Conservation (phyloP, 1,139 yeast genomes). For the Geotrichum restrictum region DNA sequence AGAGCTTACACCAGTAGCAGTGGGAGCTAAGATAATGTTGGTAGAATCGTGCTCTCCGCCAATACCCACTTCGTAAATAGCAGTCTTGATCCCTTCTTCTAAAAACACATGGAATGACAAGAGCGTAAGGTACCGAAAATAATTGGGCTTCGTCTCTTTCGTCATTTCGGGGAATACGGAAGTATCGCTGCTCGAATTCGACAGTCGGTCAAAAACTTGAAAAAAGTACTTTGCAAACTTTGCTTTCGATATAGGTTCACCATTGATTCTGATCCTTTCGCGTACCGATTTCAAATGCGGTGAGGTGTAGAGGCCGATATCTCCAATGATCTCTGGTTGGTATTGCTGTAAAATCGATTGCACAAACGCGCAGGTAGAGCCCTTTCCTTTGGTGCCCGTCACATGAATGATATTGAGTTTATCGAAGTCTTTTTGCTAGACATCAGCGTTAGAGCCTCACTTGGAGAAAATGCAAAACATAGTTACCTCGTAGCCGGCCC, state of each 20-base stretch:
- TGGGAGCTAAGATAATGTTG: conserved; percentile 73
- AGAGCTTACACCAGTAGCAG: conserved; percentile 80
- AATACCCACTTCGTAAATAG: conserved; percentile 95
- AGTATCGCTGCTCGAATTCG: conserved; percentile 54
- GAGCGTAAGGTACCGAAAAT: conserved; percentile 84
- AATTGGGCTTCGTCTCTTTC: conserved; percentile 76
- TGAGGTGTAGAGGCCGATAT: conserved; percentile 87
- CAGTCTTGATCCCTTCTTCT: conserved; percentile 83
- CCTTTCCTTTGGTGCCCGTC: conserved; percentile 98
- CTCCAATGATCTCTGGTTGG: conserved; percentile 36
- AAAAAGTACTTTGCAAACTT: conserved; percentile 84
- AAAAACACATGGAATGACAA: conserved; percentile 86
- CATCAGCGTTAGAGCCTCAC: conserved; percentile 28
- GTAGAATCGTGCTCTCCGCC: conserved; percentile 98
- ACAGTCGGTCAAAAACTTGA: conserved; percentile 84
- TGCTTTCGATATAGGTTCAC: conserved; percentile 74
- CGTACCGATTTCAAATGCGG: conserved; percentile 93
- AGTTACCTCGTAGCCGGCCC: conserved; percentile 65
- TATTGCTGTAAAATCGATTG: conserved; percentile 75
- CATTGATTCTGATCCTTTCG: conserved; percentile 85
- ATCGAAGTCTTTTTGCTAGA: conserved; percentile 52
- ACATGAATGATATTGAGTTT: conserved; percentile 78
- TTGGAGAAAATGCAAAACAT: conserved; percentile 1
- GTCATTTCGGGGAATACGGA: conserved; percentile 69
- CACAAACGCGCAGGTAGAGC: conserved; percentile 94